Evolutionary conservation across 306 rosid species (phyloP).

Genomic region (Rubus parviflorus): DNA sequence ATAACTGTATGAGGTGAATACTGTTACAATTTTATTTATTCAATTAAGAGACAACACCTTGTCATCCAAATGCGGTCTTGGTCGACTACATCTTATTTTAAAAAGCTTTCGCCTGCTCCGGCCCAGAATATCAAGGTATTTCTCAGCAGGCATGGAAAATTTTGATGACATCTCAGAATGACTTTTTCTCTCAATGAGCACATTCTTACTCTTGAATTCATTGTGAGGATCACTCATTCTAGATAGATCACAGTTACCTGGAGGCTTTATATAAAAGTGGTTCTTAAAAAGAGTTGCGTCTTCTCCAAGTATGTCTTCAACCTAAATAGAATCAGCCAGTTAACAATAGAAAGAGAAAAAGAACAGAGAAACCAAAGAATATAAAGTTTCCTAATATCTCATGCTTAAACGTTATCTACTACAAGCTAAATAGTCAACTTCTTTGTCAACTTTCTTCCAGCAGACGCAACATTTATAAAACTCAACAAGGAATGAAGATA

Average conservation of each 20-base stretch:
- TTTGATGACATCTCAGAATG: conserved; percentile 65
- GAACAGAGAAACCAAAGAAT: conserved; percentile 1
- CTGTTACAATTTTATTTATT: conserved; percentile 13
- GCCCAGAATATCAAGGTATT: conserved; percentile 66
- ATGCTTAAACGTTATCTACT: not conserved
- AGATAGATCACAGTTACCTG: conserved; percentile 85
- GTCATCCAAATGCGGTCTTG: conserved; percentile 93
- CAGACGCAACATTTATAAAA: not conserved
- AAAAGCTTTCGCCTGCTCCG: conserved; percentile 73
- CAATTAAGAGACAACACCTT: conserved; percentile 46
- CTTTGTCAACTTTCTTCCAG: not conserved
- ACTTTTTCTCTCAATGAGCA: conserved; percentile 72
- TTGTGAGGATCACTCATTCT: conserved; percentile 85
- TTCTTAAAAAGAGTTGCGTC: conserved; percentile 74
- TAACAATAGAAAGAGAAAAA: conserved; percentile 12
- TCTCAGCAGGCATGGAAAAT: conserved; percentile 57
- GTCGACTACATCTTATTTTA: conserved; percentile 66
- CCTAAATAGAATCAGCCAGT: conserved; percentile 41
- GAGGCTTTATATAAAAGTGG: conserved; percentile 70
- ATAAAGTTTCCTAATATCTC: not conserved
- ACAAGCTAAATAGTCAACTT: not conserved
- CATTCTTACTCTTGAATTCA: conserved; percentile 80
- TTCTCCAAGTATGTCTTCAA: conserved; percentile 79
- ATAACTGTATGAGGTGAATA: conserved; percentile 3
- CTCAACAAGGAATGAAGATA: not conserved